Conservation (phyloP, 2,329 filamentous ascomycete genomes). For the Aspergillus sclerotialis region DNA sequence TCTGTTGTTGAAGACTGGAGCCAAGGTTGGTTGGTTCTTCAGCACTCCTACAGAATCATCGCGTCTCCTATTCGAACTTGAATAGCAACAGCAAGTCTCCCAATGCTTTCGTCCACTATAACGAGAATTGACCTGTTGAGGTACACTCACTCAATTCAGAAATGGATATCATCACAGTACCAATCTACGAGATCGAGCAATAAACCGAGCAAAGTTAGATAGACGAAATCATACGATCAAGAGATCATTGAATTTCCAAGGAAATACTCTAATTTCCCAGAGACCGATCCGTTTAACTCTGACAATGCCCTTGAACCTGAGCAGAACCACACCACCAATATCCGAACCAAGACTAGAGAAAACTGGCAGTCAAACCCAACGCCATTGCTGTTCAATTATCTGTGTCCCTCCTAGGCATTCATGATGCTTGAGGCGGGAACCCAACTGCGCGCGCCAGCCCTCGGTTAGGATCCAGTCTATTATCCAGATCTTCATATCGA, state of each 20-base stretch:
- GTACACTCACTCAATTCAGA: too few relatives aligned
- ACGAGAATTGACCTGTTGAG: too few relatives aligned
- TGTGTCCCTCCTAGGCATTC: constrained; percentile 13
- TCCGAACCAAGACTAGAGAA: constrained; percentile 19
- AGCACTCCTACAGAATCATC: too few relatives aligned
- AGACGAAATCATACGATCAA: too few relatives aligned
- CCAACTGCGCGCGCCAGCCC: constrained; percentile 26
- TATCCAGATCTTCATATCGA: constrained; percentile 44
- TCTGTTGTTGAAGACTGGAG: too few relatives aligned
- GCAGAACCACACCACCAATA: constrained; percentile 16
- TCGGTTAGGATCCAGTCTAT: constrained; percentile 36
- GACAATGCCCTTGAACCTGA: constrained; percentile 14
- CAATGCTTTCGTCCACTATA: too few relatives aligned
- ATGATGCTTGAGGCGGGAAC: constrained; percentile 32
- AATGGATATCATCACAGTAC: too few relatives aligned
- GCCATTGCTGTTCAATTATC: constrained; percentile 22
- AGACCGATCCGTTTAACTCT: constrained; percentile 18
- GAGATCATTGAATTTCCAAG: constrained; percentile 13
- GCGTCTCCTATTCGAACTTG: too few relatives aligned
- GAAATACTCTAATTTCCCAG: constrained; percentile 18
- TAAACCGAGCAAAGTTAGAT: constrained; percentile 6
- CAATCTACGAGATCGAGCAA: background rate
- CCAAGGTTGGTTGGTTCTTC: too few relatives aligned
- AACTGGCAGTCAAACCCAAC: constrained; percentile 22
- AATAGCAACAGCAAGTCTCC: too few relatives aligned